These are phyloP conservation scores for Casuarina glauca DNA, from an alignment of 306 rosid species.

Conservation along the genomic window DNA sequence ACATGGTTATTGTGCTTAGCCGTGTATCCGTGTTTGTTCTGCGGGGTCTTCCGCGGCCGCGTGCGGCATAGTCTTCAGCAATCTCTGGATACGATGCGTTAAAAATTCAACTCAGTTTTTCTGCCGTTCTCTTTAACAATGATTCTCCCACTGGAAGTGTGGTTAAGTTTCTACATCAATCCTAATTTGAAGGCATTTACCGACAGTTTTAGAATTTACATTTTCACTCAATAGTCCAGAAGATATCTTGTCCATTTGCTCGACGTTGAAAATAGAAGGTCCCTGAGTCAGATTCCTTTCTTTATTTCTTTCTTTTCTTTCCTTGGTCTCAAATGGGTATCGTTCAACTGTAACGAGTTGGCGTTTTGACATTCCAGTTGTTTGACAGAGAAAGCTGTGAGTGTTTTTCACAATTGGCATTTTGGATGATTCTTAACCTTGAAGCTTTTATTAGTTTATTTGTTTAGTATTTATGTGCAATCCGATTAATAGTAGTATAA, in stretches of 20 bases:
- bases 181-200: neutral
- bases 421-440: too few relatives aligned
- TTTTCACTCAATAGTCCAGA: neutral
- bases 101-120: neutral
- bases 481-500: too few relatives aligned
- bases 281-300: neutral
- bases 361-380: too few relatives aligned
- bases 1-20: neutral
- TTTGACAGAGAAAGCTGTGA: too few relatives aligned
- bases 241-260: conserved; percentile 14
- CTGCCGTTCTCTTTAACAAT: neutral
- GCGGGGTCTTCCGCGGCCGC: conserved; percentile 11
- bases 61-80: neutral
- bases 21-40: neutral
- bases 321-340: too few relatives aligned
- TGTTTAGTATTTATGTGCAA: too few relatives aligned
- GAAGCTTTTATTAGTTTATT: too few relatives aligned
- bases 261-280: neutral
- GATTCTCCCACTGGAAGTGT: neutral
- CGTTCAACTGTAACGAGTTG: too few relatives aligned
- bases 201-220: neutral
- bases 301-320: too few relatives aligned
- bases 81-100: neutral
- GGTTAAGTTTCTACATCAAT: neutral
- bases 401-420: too few relatives aligned